phyloP scores from a whole-genome alignment of 768 basidiomycete species.

The Tylopilus rubrobrunneus region DNA sequence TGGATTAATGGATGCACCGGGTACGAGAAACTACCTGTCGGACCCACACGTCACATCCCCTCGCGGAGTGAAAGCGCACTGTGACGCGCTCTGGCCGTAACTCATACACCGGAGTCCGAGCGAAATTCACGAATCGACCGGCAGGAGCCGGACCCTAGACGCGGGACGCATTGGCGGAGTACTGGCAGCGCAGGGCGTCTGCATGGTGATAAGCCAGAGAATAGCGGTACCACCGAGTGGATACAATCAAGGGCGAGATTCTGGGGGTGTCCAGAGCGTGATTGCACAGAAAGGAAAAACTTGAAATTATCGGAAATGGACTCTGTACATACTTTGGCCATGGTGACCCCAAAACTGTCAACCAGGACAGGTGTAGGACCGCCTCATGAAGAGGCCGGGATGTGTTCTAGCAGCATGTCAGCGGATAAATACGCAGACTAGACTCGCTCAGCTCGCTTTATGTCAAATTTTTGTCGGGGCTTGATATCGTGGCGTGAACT shows the following conservation, averaged over 20 bases:
- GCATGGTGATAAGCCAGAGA: constrained; percentile 10
- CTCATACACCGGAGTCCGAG: not conserved
- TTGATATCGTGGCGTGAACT: constrained; percentile 1
- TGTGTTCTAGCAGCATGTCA: constrained; percentile 7
- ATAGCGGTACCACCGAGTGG: not conserved
- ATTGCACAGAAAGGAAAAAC: not conserved
- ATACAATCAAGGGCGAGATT: not conserved
- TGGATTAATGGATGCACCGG: constrained; percentile 1
- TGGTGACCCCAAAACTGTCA: constrained; percentile 34
- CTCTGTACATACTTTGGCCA: not conserved
- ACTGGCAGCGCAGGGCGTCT: not conserved
- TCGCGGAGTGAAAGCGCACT: constrained; percentile 11
- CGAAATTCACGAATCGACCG: constrained; percentile 4
- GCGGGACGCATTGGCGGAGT: constrained; percentile 3
- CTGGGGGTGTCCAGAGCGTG: constrained; percentile 10
- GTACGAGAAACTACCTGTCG: constrained; percentile 1
- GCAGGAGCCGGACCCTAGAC: constrained; percentile 15
- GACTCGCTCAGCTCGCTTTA: constrained; percentile 15
- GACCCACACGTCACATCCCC: constrained; percentile 11
- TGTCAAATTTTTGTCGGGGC: constrained; percentile 23
- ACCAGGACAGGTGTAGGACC: constrained; percentile 11
- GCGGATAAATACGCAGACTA: constrained; percentile 7
- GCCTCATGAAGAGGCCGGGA: constrained; percentile 13
- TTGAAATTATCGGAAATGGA: constrained; percentile 4
- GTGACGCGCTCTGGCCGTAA: constrained; percentile 15